Base-by-base conservation (phyloP, 2,329 filamentous ascomycete species). In the Pestalotiopsis sp. region DNA sequence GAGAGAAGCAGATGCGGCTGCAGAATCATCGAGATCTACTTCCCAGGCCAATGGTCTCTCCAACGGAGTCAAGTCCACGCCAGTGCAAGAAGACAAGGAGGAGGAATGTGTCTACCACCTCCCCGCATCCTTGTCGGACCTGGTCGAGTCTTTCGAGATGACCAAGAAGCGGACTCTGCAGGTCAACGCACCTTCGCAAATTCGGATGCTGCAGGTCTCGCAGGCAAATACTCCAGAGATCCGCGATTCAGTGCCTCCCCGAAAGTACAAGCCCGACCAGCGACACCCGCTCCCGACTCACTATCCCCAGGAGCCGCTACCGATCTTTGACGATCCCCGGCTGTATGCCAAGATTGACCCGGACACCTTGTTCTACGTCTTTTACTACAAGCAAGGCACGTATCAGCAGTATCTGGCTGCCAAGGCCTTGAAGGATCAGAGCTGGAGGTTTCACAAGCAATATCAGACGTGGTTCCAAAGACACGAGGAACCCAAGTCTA, bases 401-500 rank as follows among this genome's bases (percentile, higher is more conserved):
- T 95, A 97, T 75, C 95, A 98, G 80, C 96, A 99, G 79, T 98
- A 95, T 78, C 87, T 98, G 69, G 94, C 96, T 1, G 96, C 96
- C 14, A 97, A 97, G 82, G 94, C 96, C n/a, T 84, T 99, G 66
- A 99, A 99, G 83, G 93, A 95, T 73, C 96, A 99, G 81, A 98
- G 95, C 81, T 99, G 96, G 96, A 89, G 96, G 68, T 99, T 99
- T 80, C 96, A 99, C 83, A 99, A 99, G 85, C 96, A 98, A 81
- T 99, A 99, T 79, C 96, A 97, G 81, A 99, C 96, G 1, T 99
- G 96, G 96, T 99, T 99, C 78, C 96, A 99, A 81, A 89, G 96
- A 65, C 96, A 99, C 74, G 96, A 99, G 78, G 96, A 99, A 84
- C 96, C 96, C 20, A 99, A 99, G 86, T 95, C 91, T 75, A 99